Conservation (phyloP, 345 rosid genomes). For the Orychophragmus violaceus region DNA sequence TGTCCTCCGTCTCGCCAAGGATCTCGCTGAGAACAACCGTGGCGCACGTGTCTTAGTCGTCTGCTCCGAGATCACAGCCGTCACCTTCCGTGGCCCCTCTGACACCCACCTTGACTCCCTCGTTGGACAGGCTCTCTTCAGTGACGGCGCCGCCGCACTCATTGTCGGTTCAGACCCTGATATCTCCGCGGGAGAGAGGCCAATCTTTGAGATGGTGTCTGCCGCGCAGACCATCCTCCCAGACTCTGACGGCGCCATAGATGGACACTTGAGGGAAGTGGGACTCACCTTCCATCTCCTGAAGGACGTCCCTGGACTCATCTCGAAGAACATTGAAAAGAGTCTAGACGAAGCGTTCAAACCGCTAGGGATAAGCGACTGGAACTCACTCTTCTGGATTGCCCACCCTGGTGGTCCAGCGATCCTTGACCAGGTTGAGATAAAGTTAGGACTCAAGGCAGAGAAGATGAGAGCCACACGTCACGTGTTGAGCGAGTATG, state of each 20-base stretch:
- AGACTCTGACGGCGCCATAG: slow-evolving; percentile 65
- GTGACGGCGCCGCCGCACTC: slow-evolving; percentile 65
- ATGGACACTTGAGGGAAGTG: slow-evolving; percentile 64
- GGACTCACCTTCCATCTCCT: slow-evolving; percentile 64
- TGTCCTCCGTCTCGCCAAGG: slow-evolving; percentile 80
- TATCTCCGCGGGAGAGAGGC: slow-evolving; percentile 39
- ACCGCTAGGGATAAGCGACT: slow-evolving; percentile 64
- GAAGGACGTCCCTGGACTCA: slow-evolving; percentile 59
- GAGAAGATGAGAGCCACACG: slow-evolving; percentile 59
- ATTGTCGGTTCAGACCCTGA: slow-evolving; percentile 66
- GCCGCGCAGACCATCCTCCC: slow-evolving; percentile 71
- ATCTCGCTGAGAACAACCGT: slow-evolving; percentile 71
- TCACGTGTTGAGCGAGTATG: slow-evolving; percentile 58
- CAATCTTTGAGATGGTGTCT: slow-evolving; percentile 54
- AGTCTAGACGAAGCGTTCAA: slow-evolving; percentile 57
- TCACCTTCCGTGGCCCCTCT: slow-evolving; percentile 75
- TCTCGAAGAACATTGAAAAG: slow-evolving; percentile 67
- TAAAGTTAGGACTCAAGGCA: slow-evolving; percentile 39
- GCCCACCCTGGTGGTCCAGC: slow-evolving; percentile 85
- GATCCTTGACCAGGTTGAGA: slow-evolving; percentile 55
- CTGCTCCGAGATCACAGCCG: slow-evolving; percentile 71
- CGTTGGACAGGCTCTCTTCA: slow-evolving; percentile 68
- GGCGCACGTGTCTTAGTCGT: slow-evolving; percentile 77
- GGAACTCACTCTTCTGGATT: slow-evolving; percentile 78
- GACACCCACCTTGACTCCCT: slow-evolving; percentile 62